Evolutionary conservation across 148 eudicot species (phyloP).

Genomic region (Chenopodium suecicum): DNA sequence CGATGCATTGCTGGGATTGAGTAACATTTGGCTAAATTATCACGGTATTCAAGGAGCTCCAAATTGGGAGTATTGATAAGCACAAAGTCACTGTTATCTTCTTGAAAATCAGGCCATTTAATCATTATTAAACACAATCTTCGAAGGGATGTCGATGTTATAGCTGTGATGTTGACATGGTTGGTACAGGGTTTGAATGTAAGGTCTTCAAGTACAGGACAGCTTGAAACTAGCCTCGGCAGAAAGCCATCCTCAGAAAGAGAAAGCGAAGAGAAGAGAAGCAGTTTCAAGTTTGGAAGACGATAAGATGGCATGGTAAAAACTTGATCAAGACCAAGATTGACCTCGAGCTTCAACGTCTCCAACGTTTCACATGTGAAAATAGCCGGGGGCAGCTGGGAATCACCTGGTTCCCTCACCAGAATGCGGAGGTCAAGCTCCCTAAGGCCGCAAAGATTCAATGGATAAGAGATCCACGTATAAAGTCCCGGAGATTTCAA

Average conservation of each 20-base stretch:
- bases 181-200: not conserved
- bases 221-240: slow-evolving; percentile 19
- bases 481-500: not conserved
- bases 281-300: not conserved
- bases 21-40: too few relatives aligned
- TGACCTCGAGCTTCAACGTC: not conserved
- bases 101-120: too few relatives aligned
- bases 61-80: too few relatives aligned
- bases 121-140: too few relatives aligned
- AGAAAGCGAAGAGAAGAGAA: not conserved
- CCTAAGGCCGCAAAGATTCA: not conserved
- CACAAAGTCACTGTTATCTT: too few relatives aligned
- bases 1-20: too few relatives aligned
- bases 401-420: not conserved
- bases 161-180: not conserved
- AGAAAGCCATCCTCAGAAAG: slow-evolving; percentile 8
- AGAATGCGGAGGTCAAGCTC: not conserved
- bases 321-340: too few relatives aligned
- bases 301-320: too few relatives aligned
- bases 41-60: too few relatives aligned
- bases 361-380: not conserved
- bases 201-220: slow-evolving; percentile 30
- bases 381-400: not conserved
- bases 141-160: too few relatives aligned
- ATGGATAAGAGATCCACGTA: not conserved